phyloP scores from a whole-genome alignment of 805 yeast species.

The Candida koratica region DNA sequence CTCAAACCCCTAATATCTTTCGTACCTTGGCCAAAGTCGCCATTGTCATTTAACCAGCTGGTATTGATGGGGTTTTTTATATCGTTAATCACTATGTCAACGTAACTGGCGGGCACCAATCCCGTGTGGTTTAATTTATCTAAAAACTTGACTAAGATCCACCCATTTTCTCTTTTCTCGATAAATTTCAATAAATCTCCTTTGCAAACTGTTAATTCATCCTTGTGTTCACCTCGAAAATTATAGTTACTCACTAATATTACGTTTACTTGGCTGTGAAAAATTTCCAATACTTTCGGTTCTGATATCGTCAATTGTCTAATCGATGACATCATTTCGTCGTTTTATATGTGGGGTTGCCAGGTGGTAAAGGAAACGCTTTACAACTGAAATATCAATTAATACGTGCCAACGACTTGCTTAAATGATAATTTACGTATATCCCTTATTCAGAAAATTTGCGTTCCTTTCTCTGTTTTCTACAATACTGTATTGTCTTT shows the following conservation, averaged over 20 bases:
- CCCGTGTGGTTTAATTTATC: slow-evolving; percentile 45
- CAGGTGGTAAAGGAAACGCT: too few relatives aligned
- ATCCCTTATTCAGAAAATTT: slow-evolving; percentile 1
- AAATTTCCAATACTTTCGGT: slow-evolving; percentile 13
- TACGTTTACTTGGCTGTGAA: slow-evolving; percentile 22
- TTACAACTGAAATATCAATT: too few relatives aligned
- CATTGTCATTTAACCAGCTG: slow-evolving; percentile 25
- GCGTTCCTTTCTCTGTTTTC: background rate
- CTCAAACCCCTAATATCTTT: slow-evolving; percentile 18
- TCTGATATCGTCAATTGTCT: slow-evolving; percentile 15
- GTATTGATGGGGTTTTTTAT: slow-evolving; percentile 34
- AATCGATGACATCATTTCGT: slow-evolving; percentile 4
- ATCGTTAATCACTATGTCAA: slow-evolving; percentile 44
- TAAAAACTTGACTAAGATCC: slow-evolving; percentile 55
- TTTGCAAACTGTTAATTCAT: slow-evolving; percentile 43
- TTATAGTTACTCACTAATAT: slow-evolving; percentile 46
- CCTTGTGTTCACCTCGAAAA: slow-evolving; percentile 40
- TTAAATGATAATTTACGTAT: background rate
- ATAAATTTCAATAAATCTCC: slow-evolving; percentile 53
- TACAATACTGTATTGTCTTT: too few relatives aligned
- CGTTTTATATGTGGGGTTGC: too few relatives aligned
- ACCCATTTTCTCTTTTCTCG: slow-evolving; percentile 47
- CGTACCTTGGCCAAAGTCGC: slow-evolving; percentile 1
- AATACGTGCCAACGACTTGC: background rate
- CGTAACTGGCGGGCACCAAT: slow-evolving; percentile 49